Percentiles rank a stretch among this genome's conserved stretches.
These are phyloP conservation scores for Henckelia pumila DNA, from an alignment of 257 asterid genomes.

Conservation along the genomic window DNA sequence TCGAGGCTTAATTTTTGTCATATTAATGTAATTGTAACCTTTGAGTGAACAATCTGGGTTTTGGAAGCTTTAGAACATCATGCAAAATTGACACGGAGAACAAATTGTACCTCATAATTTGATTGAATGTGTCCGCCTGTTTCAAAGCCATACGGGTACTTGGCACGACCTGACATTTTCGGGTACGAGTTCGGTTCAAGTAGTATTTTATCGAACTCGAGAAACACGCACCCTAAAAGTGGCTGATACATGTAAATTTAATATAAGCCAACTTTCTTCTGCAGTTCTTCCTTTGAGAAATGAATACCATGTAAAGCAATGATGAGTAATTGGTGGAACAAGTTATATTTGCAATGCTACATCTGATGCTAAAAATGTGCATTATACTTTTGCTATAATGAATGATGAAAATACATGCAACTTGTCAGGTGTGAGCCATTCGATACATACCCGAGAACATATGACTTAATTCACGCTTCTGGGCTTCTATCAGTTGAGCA, in stretches of 20 bases:
- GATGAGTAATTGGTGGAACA: background rate
- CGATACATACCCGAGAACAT: slow-evolving; percentile 70
- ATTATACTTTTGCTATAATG: background rate
- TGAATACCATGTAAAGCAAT: background rate
- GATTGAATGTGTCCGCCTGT: too few relatives aligned
- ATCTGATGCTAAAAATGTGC: background rate
- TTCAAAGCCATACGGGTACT: too few relatives aligned
- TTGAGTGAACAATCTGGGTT: background rate
- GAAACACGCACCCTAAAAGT: too few relatives aligned
- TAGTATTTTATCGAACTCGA: too few relatives aligned
- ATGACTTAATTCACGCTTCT: slow-evolving; percentile 57
- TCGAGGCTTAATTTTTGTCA: background rate
- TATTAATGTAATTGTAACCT: background rate
- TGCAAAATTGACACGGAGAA: too few relatives aligned
- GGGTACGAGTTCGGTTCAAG: too few relatives aligned
- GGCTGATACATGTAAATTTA: too few relatives aligned
- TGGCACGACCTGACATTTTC: too few relatives aligned
- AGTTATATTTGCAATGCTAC: background rate
- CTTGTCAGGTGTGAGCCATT: slow-evolving; percentile 79
- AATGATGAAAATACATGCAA: background rate
- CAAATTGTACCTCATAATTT: too few relatives aligned
- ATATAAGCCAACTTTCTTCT: too few relatives aligned
- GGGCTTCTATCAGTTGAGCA: slow-evolving; percentile 62
- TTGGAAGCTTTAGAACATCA: background rate
- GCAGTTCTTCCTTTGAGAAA: too few relatives aligned